Evolutionary conservation across 1,284 basidiomycete genomes (phyloP), one percentile per base, ranked within the genome.

Genomic region (Puccinia coronata): DNA sequence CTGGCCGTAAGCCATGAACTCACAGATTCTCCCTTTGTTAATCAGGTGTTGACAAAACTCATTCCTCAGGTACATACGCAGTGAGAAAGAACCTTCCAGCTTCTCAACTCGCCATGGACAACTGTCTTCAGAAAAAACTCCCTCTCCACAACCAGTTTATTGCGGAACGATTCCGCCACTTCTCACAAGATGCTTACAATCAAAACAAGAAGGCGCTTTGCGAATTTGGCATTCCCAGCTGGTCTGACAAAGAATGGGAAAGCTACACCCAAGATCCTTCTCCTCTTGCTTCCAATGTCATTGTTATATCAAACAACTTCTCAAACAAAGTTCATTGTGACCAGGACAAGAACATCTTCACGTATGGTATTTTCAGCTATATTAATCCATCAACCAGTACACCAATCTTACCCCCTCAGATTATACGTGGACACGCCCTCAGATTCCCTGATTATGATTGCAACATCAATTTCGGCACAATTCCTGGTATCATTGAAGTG

Each of bases 311-410:
- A n/a, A n/a, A n/a, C n/a, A n/a, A n/a, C n/a, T n/a, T n/a, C 25
- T 43, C 25, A 8, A 47, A 69, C 23, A 63, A 63, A 31, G n/a
- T 6, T 36, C 59, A 63, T 20, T 18, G 4, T 6, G 18, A 63
- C 34, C n/a, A 69, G 18, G 65, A 69, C 23, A 41, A 69, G 25
- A 69, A 69, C 25, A 23, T 43, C 6, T 69, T 69, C 39, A 69
- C 39, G 3, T 69, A 69, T 47, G 65, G 65, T 4, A 69, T 69
- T 1, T 69, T 69, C 31, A 69, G 65, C 65, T 69, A 69, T n/a
- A 47, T 69, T 18, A 36, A 69, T 23, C 65, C 4, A 43, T 11
- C 25, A 6, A 69, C 36, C 23, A 41, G 65, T 39, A 41, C 11
- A 6, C 65, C 65, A 8, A 41, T 69, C 23, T 8, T 69, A 34